Conservation (phyloP, 371 early-diverging fungal species). For the Mortierella sp. region DNA sequence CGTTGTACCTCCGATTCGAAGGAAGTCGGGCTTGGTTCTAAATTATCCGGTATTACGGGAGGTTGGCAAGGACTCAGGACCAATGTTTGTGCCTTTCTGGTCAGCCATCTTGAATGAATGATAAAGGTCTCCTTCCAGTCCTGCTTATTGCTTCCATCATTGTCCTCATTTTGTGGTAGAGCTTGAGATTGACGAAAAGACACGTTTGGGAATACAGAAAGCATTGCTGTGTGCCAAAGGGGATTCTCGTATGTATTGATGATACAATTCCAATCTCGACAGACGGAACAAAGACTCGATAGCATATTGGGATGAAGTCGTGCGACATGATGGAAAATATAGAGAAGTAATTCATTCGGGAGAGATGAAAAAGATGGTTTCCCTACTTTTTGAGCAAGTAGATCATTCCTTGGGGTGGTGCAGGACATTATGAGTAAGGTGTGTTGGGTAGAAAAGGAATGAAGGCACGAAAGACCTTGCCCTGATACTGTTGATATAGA, state of each 20-base stretch:
- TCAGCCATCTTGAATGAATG: slow-evolving; percentile 18
- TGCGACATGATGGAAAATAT: slow-evolving; percentile 15
- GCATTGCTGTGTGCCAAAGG: slow-evolving; percentile 22
- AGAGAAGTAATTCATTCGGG: slow-evolving; percentile 34
- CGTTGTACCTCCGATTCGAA: neutral
- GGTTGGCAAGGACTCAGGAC: slow-evolving; percentile 11
- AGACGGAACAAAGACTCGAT: slow-evolving; percentile 8
- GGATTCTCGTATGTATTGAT: slow-evolving; percentile 7
- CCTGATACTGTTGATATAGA: neutral
- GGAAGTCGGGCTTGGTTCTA: neutral
- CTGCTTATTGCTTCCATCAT: neutral
- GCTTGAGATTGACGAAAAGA: neutral
- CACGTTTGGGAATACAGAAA: slow-evolving; percentile 16
- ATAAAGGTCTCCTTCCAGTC: slow-evolving; percentile 20
- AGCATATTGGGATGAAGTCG: slow-evolving; percentile 12
- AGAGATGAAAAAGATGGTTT: neutral
- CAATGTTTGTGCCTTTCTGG: slow-evolving; percentile 1
- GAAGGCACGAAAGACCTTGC: neutral
- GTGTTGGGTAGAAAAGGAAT: neutral
- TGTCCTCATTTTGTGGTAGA: neutral
- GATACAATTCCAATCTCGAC: slow-evolving; percentile 11
- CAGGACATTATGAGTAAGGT: neutral
- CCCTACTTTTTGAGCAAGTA: neutral
- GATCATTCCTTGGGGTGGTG: neutral
- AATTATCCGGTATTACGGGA: neutral